Conservation (phyloP, 2,329 filamentous ascomycete species). For the Dothistroma pini region DNA sequence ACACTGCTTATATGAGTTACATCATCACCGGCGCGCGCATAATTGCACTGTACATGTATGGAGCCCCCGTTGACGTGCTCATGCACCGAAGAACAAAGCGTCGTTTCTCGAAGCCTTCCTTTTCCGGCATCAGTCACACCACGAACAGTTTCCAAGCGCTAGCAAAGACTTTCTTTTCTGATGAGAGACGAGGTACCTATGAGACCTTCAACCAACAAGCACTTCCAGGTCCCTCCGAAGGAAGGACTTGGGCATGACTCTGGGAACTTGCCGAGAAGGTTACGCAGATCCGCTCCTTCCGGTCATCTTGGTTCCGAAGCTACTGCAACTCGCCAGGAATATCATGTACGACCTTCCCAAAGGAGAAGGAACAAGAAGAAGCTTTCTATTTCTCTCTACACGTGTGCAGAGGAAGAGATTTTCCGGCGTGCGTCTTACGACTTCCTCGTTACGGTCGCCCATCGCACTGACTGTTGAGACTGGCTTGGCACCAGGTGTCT, state of each 20-base stretch:
- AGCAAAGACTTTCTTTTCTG: background rate
- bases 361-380: background rate
- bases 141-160: background rate
- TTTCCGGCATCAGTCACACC: background rate
- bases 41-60: background rate
- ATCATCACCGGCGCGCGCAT: background rate
- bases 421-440: background rate
- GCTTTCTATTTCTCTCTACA: background rate
- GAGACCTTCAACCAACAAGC: background rate
- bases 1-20: background rate
- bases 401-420: background rate
- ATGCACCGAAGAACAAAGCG: background rate
- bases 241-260: background rate
- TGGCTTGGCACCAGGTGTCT: background rate
- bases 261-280: background rate
- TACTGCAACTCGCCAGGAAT: background rate
- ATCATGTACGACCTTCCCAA: background rate
- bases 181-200: background rate
- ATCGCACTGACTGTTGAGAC: background rate
- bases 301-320: background rate
- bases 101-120: constrained; percentile 2
- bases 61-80: background rate
- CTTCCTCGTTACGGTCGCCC: too few species aligned
- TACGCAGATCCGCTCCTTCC: background rate
- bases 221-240: background rate